phyloP scores from a whole-genome alignment of 371 early-diverging fungal genomes.

The Actinomortierella ambigua region DNA sequence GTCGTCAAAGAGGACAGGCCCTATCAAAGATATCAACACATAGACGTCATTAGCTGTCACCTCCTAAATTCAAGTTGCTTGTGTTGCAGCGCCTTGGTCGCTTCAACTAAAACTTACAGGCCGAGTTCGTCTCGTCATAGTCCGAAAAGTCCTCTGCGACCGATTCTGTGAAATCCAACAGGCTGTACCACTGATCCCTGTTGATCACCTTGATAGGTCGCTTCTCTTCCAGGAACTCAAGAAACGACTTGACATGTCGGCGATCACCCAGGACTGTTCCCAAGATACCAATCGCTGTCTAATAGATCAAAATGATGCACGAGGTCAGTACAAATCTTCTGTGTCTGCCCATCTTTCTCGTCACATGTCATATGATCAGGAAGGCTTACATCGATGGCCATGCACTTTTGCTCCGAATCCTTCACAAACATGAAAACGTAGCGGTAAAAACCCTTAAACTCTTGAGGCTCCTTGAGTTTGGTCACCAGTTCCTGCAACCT shows the following conservation, averaged over 20 bases:
- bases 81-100: no score
- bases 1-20: slow-evolving; percentile 73
- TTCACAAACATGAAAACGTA: slow-evolving; percentile 74
- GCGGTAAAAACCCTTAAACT: slow-evolving; percentile 69
- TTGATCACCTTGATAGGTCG: slow-evolving; percentile 71
- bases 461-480: slow-evolving; percentile 49
- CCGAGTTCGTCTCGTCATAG: slow-evolving; percentile 68
- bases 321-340: no score
- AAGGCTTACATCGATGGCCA: slow-evolving; percentile 64
- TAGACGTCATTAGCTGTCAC: not conserved
- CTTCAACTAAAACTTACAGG: slow-evolving; percentile 57
- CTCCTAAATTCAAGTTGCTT: no score
- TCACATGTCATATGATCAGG: no score
- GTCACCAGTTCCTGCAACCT: slow-evolving; percentile 52
- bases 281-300: slow-evolving; percentile 66
- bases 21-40: slow-evolving; percentile 26
- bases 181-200: slow-evolving; percentile 76
- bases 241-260: slow-evolving; percentile 58
- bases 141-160: slow-evolving; percentile 56
- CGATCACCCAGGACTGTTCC: slow-evolving; percentile 52
- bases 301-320: not conserved
- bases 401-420: slow-evolving; percentile 69
- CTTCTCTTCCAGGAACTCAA: slow-evolving; percentile 58
- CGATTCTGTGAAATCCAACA: slow-evolving; percentile 65
- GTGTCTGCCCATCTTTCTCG: no score